Evolutionary conservation across 192 early-diverging fungal genomes (phyloP).

Genomic region (Obelidium mucronatum): DNA sequence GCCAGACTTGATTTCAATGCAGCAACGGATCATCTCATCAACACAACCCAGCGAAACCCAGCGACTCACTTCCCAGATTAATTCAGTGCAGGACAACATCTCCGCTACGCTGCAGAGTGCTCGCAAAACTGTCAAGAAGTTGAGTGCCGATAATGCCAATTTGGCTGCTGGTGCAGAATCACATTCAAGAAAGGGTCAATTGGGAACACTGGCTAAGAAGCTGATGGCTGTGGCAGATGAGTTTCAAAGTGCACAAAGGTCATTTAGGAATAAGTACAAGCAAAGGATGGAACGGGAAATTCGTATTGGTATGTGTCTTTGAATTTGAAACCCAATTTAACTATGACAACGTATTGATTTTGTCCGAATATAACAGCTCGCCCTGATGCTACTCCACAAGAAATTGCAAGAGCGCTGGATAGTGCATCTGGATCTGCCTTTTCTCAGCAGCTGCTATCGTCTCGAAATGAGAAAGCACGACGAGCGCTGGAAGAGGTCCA

Average conservation of each 20-base stretch:
- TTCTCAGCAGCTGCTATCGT: conserved; percentile 63
- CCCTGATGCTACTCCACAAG: conserved; percentile 65
- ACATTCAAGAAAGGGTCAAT: conserved; percentile 45
- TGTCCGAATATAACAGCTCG: conserved; percentile 30
- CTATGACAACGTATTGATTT: neutral
- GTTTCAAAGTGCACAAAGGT: conserved; percentile 48
- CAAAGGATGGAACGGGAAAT: conserved; percentile 60
- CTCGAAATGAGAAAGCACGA: conserved; percentile 57
- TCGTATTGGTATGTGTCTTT: conserved; percentile 43
- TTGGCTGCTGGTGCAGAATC: conserved; percentile 31
- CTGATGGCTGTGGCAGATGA: conserved; percentile 49
- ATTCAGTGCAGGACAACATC: conserved; percentile 22
- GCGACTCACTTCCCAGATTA: conserved; percentile 26
- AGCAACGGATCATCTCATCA: conserved; percentile 37
- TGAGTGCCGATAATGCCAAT: conserved; percentile 38
- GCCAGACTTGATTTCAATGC: conserved; percentile 27
- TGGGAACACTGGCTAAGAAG: conserved; percentile 48
- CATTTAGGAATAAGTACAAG: conserved; percentile 53
- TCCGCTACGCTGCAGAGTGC: neutral
- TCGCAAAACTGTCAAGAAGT: conserved; percentile 35
- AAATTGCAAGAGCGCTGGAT: conserved; percentile 65
- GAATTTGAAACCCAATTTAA: conserved; percentile 2
- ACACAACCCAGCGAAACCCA: conserved; percentile 38
- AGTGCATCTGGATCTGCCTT: conserved; percentile 55
- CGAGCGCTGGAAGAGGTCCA: conserved; percentile 66